These are phyloP conservation scores for Chalciporus sp. DNA, from an alignment of 1,284 basidiomycete genomes.

Conservation along the genomic window DNA sequence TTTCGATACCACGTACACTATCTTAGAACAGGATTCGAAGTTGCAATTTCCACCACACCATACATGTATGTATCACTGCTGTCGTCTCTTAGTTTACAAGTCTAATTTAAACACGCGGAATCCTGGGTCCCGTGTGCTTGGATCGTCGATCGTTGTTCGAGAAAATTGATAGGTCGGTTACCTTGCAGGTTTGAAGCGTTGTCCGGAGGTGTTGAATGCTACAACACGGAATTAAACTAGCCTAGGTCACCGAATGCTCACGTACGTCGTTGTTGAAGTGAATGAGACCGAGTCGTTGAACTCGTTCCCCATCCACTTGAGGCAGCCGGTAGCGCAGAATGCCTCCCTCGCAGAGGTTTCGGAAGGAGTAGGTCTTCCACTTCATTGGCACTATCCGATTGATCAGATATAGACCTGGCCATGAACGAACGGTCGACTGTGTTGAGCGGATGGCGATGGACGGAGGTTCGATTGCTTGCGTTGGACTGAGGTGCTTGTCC, in stretches of 20 bases:
- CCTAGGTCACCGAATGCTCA: conserved; percentile 1
- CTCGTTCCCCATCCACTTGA: conserved; percentile 31
- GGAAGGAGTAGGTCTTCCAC: conserved; percentile 62
- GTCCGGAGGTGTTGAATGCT: conserved; percentile 30
- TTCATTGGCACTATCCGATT: conserved; percentile 67
- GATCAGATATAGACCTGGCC: conserved; percentile 54
- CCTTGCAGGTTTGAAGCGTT: conserved; percentile 35
- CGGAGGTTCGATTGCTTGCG: conserved; percentile 11
- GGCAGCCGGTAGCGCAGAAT: conserved; percentile 14
- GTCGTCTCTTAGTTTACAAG: conserved; percentile 14
- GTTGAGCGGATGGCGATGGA: conserved; percentile 31
- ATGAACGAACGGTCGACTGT: conserved; percentile 41
- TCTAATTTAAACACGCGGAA: conserved; percentile 25
- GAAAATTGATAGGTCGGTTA: conserved; percentile 7
- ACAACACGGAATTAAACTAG: conserved; percentile 6
- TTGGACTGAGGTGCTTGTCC: conserved; percentile 20
- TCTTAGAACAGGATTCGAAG: conserved; percentile 9
- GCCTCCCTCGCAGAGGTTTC: conserved; percentile 22
- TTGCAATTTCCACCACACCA: conserved; percentile 4
- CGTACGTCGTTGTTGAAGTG: conserved; percentile 33
- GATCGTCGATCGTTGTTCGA: background rate
- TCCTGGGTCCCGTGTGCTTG: conserved; percentile 1
- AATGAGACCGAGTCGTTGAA: conserved; percentile 18
- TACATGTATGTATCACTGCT: conserved; percentile 23
- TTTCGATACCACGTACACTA: conserved; percentile 17